These are phyloP conservation scores for Arxiozyma telluris DNA, from an alignment of 1,139 yeast genomes.

Conservation along the genomic window DNA sequence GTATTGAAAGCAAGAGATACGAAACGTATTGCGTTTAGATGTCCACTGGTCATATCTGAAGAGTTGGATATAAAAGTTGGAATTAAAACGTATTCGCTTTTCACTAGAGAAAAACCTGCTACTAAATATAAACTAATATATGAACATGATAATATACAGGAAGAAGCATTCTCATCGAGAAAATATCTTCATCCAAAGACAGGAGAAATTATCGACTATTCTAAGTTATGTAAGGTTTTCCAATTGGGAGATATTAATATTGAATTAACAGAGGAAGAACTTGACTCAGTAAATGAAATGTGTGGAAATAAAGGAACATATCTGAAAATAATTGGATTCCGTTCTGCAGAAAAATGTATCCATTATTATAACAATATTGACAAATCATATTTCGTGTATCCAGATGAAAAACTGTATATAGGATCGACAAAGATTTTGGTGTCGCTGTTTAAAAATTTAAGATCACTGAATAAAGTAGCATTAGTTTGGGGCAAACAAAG, in stretches of 20 bases:
- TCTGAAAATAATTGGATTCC: constrained; percentile 59
- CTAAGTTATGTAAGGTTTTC: constrained; percentile 33
- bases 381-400: constrained; percentile 53
- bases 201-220: constrained; percentile 35
- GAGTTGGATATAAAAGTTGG: constrained; percentile 44
- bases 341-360: constrained; percentile 35
- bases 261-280: constrained; percentile 32
- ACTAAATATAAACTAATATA: constrained; percentile 40
- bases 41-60: constrained; percentile 46
- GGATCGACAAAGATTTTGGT: constrained; percentile 65
- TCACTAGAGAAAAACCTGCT: constrained; percentile 42
- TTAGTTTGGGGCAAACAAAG: constrained; percentile 65
- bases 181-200: constrained; percentile 35
- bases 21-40: constrained; percentile 52
- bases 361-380: constrained; percentile 46
- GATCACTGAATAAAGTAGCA: constrained; percentile 46
- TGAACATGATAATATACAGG: constrained; percentile 43
- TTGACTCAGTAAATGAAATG: constrained; percentile 9
- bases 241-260: constrained; percentile 40
- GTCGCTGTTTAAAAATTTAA: constrained; percentile 55
- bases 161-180: constrained; percentile 46
- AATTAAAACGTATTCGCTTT: constrained; percentile 62
- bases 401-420: constrained; percentile 45
- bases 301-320: constrained; percentile 25
- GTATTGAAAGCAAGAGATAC: constrained; percentile 53